A percentile compares a stretch with the other conserved stretches of the same genome.
phyloP scores from a whole-genome alignment of 2,329 filamentous ascomycete genomes.

The Allantophomopsis cytisporea region DNA sequence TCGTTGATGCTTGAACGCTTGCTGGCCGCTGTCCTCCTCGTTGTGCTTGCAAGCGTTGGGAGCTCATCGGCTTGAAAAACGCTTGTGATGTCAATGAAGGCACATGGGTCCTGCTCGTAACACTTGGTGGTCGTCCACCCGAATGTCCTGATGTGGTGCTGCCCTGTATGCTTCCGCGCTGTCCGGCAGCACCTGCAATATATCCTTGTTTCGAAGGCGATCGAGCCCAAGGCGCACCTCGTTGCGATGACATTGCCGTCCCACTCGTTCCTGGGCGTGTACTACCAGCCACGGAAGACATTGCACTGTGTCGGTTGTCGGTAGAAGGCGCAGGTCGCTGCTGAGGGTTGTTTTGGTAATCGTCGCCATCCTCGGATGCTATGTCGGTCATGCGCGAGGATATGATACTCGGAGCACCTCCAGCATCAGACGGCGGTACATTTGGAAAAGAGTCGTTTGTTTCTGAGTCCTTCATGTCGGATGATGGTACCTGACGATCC shows the following conservation, averaged over 20 bases:
- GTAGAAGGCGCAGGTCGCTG: too few relatives aligned
- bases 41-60: constrained; percentile 85
- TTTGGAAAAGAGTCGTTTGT: constrained; percentile 8
- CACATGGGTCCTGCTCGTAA: constrained; percentile 73
- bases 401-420: constrained; percentile 31
- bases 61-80: constrained; percentile 95
- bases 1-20: constrained; percentile 17
- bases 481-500: too few relatives aligned
- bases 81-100: constrained; percentile 79
- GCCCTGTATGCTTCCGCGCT: constrained; percentile 8
- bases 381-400: constrained; percentile 43
- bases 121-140: constrained; percentile 43
- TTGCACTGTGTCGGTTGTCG: constrained; percentile 19
- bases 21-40: constrained; percentile 43
- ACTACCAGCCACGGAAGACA: constrained; percentile 24
- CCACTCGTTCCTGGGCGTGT: constrained; percentile 41
- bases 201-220: constrained; percentile 35
- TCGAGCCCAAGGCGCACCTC: constrained; percentile 26
- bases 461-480: constrained; percentile 7
- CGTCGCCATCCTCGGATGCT: constrained; percentile 34
- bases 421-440: constrained; percentile 15
- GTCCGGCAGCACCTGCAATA: constrained; percentile 12
- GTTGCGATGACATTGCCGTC: constrained; percentile 36
- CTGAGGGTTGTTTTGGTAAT: constrained; percentile 9
- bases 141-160: constrained; percentile 23